Percentiles rank a stretch among this genome's conserved stretches.
Conservation (phyloP, 345 rosid genomes). For the Pugionium dolabratum region DNA sequence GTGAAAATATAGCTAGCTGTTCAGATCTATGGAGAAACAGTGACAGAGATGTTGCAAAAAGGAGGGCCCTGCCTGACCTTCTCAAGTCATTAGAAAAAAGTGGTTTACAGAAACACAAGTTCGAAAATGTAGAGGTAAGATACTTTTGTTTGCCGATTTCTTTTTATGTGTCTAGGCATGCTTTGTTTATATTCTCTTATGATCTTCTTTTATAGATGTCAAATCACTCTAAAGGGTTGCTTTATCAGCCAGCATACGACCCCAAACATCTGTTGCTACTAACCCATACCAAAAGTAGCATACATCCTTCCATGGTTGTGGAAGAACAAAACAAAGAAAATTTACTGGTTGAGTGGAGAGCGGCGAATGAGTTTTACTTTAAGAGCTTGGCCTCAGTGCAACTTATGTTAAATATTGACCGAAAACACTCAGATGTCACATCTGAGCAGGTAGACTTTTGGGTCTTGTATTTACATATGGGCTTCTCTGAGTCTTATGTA, state of each 20-base stretch:
- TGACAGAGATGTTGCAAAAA: constrained; percentile 58
- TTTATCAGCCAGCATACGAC: constrained; percentile 68
- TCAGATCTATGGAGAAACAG: constrained; percentile 68
- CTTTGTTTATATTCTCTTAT: constrained; percentile 24
- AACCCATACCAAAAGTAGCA: constrained; percentile 42
- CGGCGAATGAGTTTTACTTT: constrained; percentile 69
- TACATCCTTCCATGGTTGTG: constrained; percentile 35
- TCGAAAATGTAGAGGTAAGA: constrained; percentile 62
- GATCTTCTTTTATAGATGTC: constrained; percentile 51
- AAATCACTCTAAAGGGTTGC: constrained; percentile 55
- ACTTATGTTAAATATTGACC: constrained; percentile 58
- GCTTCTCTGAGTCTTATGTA: constrained; percentile 4
- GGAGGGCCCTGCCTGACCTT: constrained; percentile 68
- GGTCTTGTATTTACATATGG: constrained; percentile 17
- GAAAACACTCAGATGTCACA: constrained; percentile 72
- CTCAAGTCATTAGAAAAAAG: constrained; percentile 67
- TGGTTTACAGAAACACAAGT: constrained; percentile 82
- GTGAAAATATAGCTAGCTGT: constrained; percentile 49
- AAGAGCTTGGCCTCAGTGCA: constrained; percentile 79
- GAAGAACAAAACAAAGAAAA: constrained; percentile 30
- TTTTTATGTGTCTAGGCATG: constrained; percentile 26
- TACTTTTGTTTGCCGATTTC: constrained; percentile 7
- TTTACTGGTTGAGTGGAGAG: constrained; percentile 59
- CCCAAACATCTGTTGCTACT: constrained; percentile 61
- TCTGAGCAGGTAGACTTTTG: constrained; percentile 64